Base-by-base conservation (phyloP, 78 protist genomes). In the Paulinella micropora region DNA sequence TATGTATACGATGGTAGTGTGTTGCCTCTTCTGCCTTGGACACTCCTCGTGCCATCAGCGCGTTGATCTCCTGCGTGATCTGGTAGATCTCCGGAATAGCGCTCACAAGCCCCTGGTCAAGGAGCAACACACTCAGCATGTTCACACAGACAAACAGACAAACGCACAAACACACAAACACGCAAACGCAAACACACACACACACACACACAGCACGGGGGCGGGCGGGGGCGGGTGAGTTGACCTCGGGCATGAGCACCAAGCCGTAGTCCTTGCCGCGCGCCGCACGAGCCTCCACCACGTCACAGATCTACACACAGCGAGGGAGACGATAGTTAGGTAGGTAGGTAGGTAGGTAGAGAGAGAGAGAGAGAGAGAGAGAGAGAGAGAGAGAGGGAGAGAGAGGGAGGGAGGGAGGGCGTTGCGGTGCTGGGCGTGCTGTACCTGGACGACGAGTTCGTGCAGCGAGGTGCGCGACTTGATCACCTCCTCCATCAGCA, bases 401-500 rank as follows among this genome's bases (percentile, higher is more conserved):
- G n/a, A n/a, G n/a, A n/a, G n/a, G n/a, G n/a, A n/a, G n/a, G n/a
- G n/a, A n/a, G n/a, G n/a, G n/a, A n/a, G n/a, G n/a, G n/a, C n/a
- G n/a, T 4, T 93, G 92, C 41, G 40, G 34, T 34, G 90, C 0
- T 9, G 39, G 9, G 35, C 2, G 34, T n/a, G n/a, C n/a, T n/a
- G n/a, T n/a, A n/a, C n/a, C n/a, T n/a, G n/a, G n/a, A n/a, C n/a
- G 32, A 34, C 82, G 84, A 90, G 35, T 0, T 73, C 83, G 77
- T 29, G 0, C 34, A 93, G 39, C 37, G 92, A 64, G 88, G 28
- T 35, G 39, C 79, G 15, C 77, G 87, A 84, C 41, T 39, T 87
- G 23, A 9, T 77, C 23, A 91, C 73, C 82, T 93, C 95, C 88
- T 93, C 95, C 31, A 83, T 32, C 67, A 93, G 26, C 23, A 93